Base-by-base conservation (phyloP, 768 basidiomycete species). In the Pleurotus tuoliensis region DNA sequence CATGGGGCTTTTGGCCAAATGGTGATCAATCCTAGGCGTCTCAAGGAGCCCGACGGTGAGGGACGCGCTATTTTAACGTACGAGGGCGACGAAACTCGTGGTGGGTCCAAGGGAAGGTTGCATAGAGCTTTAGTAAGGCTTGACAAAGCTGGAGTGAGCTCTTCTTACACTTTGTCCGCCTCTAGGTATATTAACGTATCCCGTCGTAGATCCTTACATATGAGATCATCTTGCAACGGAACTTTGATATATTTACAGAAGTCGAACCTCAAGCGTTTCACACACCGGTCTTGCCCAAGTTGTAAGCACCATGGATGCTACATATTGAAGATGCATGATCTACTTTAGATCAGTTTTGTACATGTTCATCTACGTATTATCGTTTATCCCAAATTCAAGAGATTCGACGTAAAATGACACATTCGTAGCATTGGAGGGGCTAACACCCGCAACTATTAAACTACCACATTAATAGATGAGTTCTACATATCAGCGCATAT, bases 41-140 rank as follows among this genome's bases (percentile, higher is more conserved):
- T 80, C 40, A 68, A 63, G 13, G 70, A 69, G 20, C 67, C 71
- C 24, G 77, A 78, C 40, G 67, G 64, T n/a, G 66, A 76, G 34
- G 83, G 82, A 4, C 68, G 73, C 37, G 69, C 70, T 5, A 71
- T 82, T 37, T 68, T 89, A 45, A 80, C 82, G 0, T 88, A 86
- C 56, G 85, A 89, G 67, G 87, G 86, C 12, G 88, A 90, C 64
- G 86, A 88, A 70, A 74, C 77, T 15, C 73, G 83, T 18, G 87
- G 85, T 3, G 87, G 87, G 5, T 68, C 78, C 1, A 69, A 73
- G 47, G 87, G 87, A 5, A 72, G 82, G 16, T 68, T 81, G 16
- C 88, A 90, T 71, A 79, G 88, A 15, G 79, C 77, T 6, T 55
- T 77, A 16, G 73, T 84, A 27, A 78, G 70, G 63, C 66, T 79